These are phyloP conservation scores for Rhodotorula sp. DNA, from an alignment of 1,284 basidiomycete genomes.

Conservation along the genomic window DNA sequence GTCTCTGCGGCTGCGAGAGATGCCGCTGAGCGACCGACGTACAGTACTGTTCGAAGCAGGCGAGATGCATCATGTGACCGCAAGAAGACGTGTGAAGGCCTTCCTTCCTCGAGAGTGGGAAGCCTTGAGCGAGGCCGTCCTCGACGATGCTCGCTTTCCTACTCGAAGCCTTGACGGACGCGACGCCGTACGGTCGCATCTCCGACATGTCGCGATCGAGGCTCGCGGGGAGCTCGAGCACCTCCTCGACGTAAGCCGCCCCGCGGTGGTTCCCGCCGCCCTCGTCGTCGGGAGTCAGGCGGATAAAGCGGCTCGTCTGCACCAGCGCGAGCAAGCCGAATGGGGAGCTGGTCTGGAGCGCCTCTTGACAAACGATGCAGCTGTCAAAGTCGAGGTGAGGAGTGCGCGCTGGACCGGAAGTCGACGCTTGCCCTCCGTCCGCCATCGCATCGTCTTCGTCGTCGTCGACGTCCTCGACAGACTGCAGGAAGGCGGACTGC, in stretches of 20 bases:
- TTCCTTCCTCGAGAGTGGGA: conserved; percentile 71
- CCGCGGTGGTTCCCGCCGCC: conserved; percentile 46
- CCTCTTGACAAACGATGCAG: conserved; percentile 98
- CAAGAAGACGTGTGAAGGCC: conserved; percentile 88
- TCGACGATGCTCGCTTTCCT: conserved; percentile 38
- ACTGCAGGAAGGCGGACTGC: conserved; percentile 67
- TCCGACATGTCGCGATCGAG: conserved; percentile 59
- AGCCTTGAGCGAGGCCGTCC: conserved; percentile 63
- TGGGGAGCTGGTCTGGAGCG: conserved; percentile 67
- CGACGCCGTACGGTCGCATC: conserved; percentile 39
- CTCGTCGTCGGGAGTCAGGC: conserved; percentile 60
- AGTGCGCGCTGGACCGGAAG: conserved; percentile 6
- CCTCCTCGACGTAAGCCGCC: conserved; percentile 68
- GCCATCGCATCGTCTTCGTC: conserved; percentile 66
- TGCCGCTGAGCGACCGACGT: conserved; percentile 84
- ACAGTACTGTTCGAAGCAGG: conserved; percentile 90
- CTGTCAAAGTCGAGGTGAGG: conserved; percentile 62
- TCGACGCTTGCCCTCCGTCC: conserved; percentile 54
- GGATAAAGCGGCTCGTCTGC: conserved; percentile 82
- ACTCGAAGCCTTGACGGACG: conserved; percentile 14
- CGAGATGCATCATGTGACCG: conserved; percentile 95
- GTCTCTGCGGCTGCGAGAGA: conserved; percentile 81
- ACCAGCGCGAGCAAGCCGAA: conserved; percentile 89
- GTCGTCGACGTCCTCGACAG: conserved; percentile 52
- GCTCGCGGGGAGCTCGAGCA: conserved; percentile 63